These are phyloP conservation scores for Blastomyces gilchristii DNA, from an alignment of 2,329 filamentous ascomycete genomes.

Conservation along the genomic window DNA sequence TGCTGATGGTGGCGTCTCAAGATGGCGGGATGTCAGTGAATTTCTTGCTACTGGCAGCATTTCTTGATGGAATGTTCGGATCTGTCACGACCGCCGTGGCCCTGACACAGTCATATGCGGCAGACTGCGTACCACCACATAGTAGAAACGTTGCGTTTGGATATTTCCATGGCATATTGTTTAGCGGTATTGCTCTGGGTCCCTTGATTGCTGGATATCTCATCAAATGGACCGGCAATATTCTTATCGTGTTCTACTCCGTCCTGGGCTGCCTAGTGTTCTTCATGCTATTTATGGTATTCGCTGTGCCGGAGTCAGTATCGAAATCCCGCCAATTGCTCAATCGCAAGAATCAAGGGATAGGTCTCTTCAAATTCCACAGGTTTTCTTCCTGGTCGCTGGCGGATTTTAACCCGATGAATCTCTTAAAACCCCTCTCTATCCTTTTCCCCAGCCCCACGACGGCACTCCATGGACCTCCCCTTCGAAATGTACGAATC, in stretches of 20 bases:
- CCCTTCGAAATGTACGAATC: slow-evolving; percentile 51
- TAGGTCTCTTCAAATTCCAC: slow-evolving; percentile 29
- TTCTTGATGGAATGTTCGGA: slow-evolving; percentile 73
- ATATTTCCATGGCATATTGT: slow-evolving; percentile 81
- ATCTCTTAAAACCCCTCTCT: slow-evolving; percentile 65
- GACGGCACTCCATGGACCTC: slow-evolving; percentile 34
- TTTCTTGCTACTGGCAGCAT: slow-evolving; percentile 64
- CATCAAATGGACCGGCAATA: slow-evolving; percentile 61
- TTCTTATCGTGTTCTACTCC: slow-evolving; percentile 77
- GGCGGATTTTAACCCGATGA: slow-evolving; percentile 40
- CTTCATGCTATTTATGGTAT: slow-evolving; percentile 61
- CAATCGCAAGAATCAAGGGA: slow-evolving; percentile 57
- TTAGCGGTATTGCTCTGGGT: slow-evolving; percentile 77
- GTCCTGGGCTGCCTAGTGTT: slow-evolving; percentile 60
- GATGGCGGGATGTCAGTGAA: slow-evolving; percentile 64
- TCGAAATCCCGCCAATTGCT: slow-evolving; percentile 59
- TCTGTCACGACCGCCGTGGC: slow-evolving; percentile 79
- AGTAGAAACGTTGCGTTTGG: slow-evolving; percentile 74
- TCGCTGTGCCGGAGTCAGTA: slow-evolving; percentile 75
- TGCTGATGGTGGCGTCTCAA: slow-evolving; percentile 65
- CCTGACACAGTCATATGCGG: slow-evolving; percentile 73
- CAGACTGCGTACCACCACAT: slow-evolving; percentile 75
- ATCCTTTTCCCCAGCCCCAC: slow-evolving; percentile 58
- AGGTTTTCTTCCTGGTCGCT: slow-evolving; percentile 26
- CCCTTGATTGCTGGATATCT: slow-evolving; percentile 73